Evolutionary conservation across 345 rosid species (phyloP), one percentile per base, ranked within the genome.

Genomic region (Gossypium anomalum): DNA sequence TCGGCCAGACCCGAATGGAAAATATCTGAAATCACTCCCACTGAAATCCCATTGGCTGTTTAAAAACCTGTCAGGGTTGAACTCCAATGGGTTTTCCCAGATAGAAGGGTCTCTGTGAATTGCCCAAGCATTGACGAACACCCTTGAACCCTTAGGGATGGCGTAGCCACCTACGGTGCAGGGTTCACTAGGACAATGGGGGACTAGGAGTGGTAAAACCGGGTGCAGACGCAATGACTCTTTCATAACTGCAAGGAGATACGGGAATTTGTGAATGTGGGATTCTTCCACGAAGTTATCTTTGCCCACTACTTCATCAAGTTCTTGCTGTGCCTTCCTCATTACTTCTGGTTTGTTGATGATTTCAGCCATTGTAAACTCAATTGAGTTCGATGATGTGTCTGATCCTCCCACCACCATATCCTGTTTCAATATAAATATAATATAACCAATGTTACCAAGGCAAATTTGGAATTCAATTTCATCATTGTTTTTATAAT

Each of bases 1-100:
- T 70, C 93, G 65, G 3, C 98, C 97, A 1, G 94, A 89, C 75
- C 97, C 97, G 22, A 93, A 93, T 7, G 97, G 98, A 23, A 91
- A 74, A 80, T 77, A 91, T 10, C 23, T 85, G 67, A 85, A 85
- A 47, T 93, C 82, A 1, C 53, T 82, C 63, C 98, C 97, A n/a
- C 81, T 85, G 17, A 60, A 60, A 60, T 60, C 64, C 64, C 10
- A 60, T 27, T 25, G 17, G 38, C 49, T 22, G 15, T 79, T 63
- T 77, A 82, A 25, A 71, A 89, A 87, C 78, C 93, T 86, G 41
- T 89, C 89, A 1, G 90, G 91, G 9, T 70, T 67, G 41, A 89
- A 89, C 62, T 86, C 89, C 52, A 75, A 9, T 0, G 89, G 89
- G 1, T 86, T 76, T 29, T 84, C 82, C 91, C 93, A 89, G 1